Evolutionary conservation across 805 yeast species (phyloP).

Genomic region (Metschnikowia kunwiensis): DNA sequence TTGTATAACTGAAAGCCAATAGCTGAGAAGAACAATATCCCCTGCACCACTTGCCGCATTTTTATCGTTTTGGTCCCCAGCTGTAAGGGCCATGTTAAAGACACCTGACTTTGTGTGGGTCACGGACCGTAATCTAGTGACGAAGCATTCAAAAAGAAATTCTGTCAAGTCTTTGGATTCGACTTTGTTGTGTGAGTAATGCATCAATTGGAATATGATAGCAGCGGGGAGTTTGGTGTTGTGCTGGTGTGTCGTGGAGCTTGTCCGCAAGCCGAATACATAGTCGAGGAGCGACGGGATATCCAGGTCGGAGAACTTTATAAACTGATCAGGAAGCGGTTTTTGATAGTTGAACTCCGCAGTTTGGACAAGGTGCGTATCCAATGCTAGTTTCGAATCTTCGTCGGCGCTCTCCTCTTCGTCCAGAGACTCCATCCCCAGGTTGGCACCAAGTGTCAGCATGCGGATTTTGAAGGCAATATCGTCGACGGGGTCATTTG

Average conservation of each 20-base stretch:
- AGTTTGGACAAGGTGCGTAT: conserved; percentile 26
- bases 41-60: conserved; percentile 37
- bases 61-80: conserved; percentile 14
- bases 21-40: conserved; percentile 70
- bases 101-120: conserved; percentile 62
- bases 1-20: conserved; percentile 83
- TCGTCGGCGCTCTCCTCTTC: conserved; percentile 25
- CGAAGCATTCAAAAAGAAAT: conserved; percentile 56
- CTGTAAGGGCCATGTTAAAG: conserved; percentile 38
- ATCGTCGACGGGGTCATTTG: conserved; percentile 32
- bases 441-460: conserved; percentile 28
- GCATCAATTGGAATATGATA: conserved; percentile 62
- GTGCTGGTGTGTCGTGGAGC: conserved; percentile 37
- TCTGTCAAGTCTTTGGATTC: conserved; percentile 56
- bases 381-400: conserved; percentile 24
- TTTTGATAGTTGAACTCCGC: conserved; percentile 55
- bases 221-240: conserved; percentile 64
- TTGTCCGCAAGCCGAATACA: conserved; percentile 44
- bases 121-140: conserved; percentile 58
- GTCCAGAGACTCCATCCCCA: conserved; percentile 22
- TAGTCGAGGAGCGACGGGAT: conserved; percentile 49
- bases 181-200: conserved; percentile 60
- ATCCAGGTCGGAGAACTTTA: conserved; percentile 58
- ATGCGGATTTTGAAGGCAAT: conserved; percentile 32
- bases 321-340: conserved; percentile 54